These are phyloP conservation scores for Lachnellula occidentalis DNA, from an alignment of 2,329 filamentous ascomycete species.

Conservation along the genomic window DNA sequence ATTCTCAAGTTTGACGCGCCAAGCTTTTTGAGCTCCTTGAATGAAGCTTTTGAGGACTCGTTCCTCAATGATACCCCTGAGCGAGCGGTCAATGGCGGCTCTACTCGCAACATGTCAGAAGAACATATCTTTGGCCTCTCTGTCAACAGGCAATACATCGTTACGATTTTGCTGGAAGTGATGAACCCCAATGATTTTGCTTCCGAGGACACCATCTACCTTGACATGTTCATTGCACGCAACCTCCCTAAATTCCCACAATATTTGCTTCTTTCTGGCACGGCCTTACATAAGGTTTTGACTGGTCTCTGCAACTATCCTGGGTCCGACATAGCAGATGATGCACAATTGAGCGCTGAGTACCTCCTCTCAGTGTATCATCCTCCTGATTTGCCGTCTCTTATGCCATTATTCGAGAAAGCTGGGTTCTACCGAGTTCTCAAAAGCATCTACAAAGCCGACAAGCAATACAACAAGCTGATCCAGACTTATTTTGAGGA, in stretches of 20 bases:
- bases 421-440: conserved; percentile 87
- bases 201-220: conserved; percentile 78
- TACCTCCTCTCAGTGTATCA: conserved; percentile 92
- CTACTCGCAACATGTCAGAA: conserved; percentile 48
- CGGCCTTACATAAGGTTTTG: conserved; percentile 75
- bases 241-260: conserved; percentile 96
- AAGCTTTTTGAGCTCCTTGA: conserved; percentile 90
- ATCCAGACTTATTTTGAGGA: conserved; percentile 83
- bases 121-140: conserved; percentile 64
- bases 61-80: conserved; percentile 81
- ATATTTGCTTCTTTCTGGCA: conserved; percentile 85
- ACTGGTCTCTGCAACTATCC: conserved; percentile 81
- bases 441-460: conserved; percentile 77
- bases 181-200: conserved; percentile 77
- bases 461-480: conserved; percentile 74
- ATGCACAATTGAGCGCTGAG: conserved; percentile 94
- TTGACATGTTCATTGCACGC: conserved; percentile 97
- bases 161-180: conserved; percentile 84
- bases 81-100: conserved; percentile 49
- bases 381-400: conserved; percentile 68
- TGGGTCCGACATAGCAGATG: conserved; percentile 73
- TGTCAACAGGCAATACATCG: conserved; percentile 86
- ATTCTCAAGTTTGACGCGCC: conserved; percentile 85
- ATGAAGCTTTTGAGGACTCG: conserved; percentile 93
- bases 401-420: conserved; percentile 72